Evolutionary conservation across 2,329 filamentous ascomycete genomes (phyloP).

Genomic region (Diaporthe citri): DNA sequence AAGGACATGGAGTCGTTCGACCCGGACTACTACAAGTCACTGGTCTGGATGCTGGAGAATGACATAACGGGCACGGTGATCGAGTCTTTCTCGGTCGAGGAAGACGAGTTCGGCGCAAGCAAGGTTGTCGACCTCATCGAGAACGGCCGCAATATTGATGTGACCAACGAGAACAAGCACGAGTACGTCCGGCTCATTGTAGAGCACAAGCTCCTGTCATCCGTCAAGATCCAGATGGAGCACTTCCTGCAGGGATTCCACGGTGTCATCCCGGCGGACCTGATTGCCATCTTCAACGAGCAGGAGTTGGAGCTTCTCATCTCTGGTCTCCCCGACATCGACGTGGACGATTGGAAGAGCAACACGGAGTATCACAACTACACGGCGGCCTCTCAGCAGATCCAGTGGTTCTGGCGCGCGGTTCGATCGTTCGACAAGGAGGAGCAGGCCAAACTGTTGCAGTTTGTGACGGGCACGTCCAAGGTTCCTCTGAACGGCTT

Average conservation of each 20-base stretch:
- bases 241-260: slow-evolving; percentile 96
- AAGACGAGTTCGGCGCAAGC: slow-evolving; percentile 92
- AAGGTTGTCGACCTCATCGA: slow-evolving; percentile 88
- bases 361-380: slow-evolving; percentile 99
- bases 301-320: slow-evolving; percentile 97
- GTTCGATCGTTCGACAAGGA: slow-evolving; percentile 98
- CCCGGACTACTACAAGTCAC: slow-evolving; percentile 98
- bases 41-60: slow-evolving; percentile 98
- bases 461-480: slow-evolving; percentile 98
- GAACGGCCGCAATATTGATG: slow-evolving; percentile 89
- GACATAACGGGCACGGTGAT: slow-evolving; percentile 98
- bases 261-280: slow-evolving; percentile 93
- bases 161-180: slow-evolving; percentile 98
- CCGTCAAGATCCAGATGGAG: slow-evolving; percentile 94
- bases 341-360: slow-evolving; percentile 98
- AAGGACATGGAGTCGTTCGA: slow-evolving; percentile 99
- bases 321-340: slow-evolving; percentile 95
- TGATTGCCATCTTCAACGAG: slow-evolving; percentile 98
- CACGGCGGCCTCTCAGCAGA: slow-evolving; percentile 91
- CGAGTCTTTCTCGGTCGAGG: slow-evolving; percentile 94
- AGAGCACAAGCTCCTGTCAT: slow-evolving; percentile 91
- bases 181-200: slow-evolving; percentile 96
- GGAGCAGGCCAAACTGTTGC: slow-evolving; percentile 94
- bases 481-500: slow-evolving; percentile 99
- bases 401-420: slow-evolving; percentile 99